Conservation (phyloP, 768 basidiomycete species). For the Suillus lakei region DNA sequence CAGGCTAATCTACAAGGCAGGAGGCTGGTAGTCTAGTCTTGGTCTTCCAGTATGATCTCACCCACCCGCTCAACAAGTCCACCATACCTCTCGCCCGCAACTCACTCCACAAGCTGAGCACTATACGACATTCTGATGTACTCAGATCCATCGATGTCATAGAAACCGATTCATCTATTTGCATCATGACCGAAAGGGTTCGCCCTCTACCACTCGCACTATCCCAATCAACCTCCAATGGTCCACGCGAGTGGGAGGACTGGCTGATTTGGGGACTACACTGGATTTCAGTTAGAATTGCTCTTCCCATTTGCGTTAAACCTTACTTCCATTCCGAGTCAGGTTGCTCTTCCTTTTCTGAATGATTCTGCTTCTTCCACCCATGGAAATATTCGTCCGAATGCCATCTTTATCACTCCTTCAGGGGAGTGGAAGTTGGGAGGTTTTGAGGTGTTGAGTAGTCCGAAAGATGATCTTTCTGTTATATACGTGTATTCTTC, state of each 20-base stretch:
- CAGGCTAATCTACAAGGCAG: conserved; percentile 46
- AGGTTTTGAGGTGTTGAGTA: conserved; percentile 91
- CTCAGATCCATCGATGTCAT: conserved; percentile 94
- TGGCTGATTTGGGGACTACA: conserved; percentile 96
- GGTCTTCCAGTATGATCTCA: conserved; percentile 90
- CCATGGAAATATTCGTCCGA: conserved; percentile 78
- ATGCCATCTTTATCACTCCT: conserved; percentile 86
- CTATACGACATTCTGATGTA: conserved; percentile 93
- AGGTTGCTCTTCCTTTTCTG: conserved; percentile 90
- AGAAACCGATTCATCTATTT: conserved; percentile 85
- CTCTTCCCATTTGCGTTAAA: conserved; percentile 31
- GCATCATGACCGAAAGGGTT: conserved; percentile 95
- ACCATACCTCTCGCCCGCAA: conserved; percentile 83
- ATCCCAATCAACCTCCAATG: conserved; percentile 64
- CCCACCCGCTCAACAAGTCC: conserved; percentile 59
- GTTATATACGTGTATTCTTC: conserved; percentile 73
- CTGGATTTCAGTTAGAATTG: conserved; percentile 69
- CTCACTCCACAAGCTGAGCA: conserved; percentile 86
- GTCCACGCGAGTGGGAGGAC: conserved; percentile 73
- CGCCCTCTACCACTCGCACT: conserved; percentile 70
- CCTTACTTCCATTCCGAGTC: conserved; percentile 8
- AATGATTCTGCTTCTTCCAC: conserved; percentile 84
- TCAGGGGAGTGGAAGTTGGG: conserved; percentile 98
- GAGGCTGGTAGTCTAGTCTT: conserved; percentile 88
- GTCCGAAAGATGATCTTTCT: conserved; percentile 75